Conservation (phyloP, 306 rosid genomes). For the Dalbergia cochinchinensis region DNA sequence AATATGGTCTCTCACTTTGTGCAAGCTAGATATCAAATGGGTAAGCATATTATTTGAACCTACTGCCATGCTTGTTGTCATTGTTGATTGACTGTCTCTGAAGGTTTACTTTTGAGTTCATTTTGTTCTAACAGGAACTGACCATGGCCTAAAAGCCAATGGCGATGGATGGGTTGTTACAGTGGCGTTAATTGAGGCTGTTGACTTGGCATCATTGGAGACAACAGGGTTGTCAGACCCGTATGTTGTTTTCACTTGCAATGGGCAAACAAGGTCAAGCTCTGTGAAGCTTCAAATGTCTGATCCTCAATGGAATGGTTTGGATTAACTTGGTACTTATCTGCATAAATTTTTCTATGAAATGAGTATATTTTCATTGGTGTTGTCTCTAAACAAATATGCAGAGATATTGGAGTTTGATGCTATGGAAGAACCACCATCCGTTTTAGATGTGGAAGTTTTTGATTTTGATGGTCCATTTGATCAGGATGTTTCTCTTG, state of each 20-base stretch:
- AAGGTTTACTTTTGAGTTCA: conserved; percentile 31
- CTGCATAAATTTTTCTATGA: conserved; percentile 12
- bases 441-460: conserved; percentile 82
- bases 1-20: conserved; percentile 73
- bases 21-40: conserved; percentile 80
- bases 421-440: conserved; percentile 98
- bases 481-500: conserved; percentile 83
- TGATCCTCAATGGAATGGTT: conserved; percentile 93
- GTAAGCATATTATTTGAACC: conserved; percentile 52
- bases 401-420: conserved; percentile 93
- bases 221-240: conserved; percentile 73
- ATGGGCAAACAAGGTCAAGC: conserved; percentile 89
- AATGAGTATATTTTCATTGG: conserved; percentile 28
- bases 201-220: conserved; percentile 70
- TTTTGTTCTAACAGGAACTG: conserved; percentile 67
- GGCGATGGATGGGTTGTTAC: conserved; percentile 96
- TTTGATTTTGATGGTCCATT: conserved; percentile 94
- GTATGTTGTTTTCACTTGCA: conserved; percentile 85
- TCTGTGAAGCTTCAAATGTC: conserved; percentile 84
- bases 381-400: conserved; percentile 24
- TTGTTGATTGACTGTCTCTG: conserved; percentile 22
- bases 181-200: conserved; percentile 82
- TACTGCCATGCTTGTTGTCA: conserved; percentile 19
- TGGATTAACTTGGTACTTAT: conserved; percentile 33
- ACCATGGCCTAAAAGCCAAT: conserved; percentile 81